Evolutionary conservation across 768 basidiomycete species (phyloP).

Genomic region (Lactarius tabidus): DNA sequence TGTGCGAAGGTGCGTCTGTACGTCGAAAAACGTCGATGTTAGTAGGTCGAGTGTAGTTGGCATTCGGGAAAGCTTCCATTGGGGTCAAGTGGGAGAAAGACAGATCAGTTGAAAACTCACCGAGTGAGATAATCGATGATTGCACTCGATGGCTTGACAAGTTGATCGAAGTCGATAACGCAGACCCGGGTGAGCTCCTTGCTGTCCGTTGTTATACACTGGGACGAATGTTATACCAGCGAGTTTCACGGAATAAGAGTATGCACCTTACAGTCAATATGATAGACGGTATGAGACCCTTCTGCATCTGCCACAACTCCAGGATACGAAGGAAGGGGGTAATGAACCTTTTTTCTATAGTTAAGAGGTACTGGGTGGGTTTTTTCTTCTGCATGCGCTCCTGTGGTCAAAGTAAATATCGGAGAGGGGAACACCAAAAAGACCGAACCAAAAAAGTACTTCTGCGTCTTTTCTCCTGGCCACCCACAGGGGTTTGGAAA

Average conservation of each 20-base stretch:
- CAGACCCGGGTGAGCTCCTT: neutral
- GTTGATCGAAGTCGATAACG: neutral
- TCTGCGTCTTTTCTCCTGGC: conserved; percentile 62
- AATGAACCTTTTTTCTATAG: neutral
- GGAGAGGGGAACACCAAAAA: neutral
- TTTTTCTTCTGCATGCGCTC: neutral
- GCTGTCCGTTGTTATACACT: neutral
- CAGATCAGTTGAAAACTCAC: neutral
- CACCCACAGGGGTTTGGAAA: conserved; percentile 75
- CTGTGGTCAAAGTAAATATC: neutral
- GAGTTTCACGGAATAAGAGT: neutral
- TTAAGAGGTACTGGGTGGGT: neutral
- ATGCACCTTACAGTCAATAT: neutral
- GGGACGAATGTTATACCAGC: no score
- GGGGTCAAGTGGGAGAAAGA: neutral
- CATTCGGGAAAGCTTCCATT: neutral
- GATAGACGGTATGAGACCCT: neutral
- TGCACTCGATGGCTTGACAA: neutral
- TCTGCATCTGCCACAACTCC: neutral
- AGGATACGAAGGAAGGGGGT: neutral
- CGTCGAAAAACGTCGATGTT: neutral
- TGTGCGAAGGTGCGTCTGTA: neutral
- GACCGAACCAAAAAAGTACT: conserved; percentile 32
- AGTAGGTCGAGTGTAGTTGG: neutral
- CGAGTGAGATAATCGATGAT: neutral